A percentile compares a stretch with the other conserved stretches of the same genome.
phyloP scores from a whole-genome alignment of 495 filamentous ascomycete species.

The Tuber melanosporum region DNA sequence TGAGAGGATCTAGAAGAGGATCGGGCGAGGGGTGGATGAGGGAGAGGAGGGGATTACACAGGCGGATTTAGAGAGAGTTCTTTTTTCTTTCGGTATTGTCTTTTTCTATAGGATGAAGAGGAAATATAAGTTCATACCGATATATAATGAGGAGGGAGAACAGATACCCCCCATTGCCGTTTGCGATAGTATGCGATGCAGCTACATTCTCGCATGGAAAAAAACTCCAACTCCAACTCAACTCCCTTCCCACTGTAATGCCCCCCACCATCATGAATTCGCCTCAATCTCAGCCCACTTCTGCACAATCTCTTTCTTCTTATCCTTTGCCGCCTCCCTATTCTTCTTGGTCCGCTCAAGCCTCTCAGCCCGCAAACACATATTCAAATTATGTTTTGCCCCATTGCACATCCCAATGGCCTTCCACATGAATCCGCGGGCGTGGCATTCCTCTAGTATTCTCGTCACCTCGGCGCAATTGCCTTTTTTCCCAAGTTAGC shows the following conservation, averaged over 20 bases:
- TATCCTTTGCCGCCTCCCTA: constrained; percentile 62
- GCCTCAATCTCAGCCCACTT: constrained; percentile 79
- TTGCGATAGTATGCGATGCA: not conserved
- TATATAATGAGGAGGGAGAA: not conserved
- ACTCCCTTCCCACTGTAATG: not conserved
- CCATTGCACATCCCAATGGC: constrained; percentile 82
- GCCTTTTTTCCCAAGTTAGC: constrained; percentile 6
- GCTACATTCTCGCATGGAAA: constrained; percentile 10
- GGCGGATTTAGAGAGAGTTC: not conserved
- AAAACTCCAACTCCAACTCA: not conserved
- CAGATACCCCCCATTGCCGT: not conserved
- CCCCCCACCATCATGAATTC: constrained; percentile 50
- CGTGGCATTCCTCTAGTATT: constrained; percentile 92
- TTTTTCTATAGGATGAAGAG: not conserved
- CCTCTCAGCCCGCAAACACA: constrained; percentile 73
- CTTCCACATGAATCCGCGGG: constrained; percentile 82
- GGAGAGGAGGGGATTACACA: not conserved
- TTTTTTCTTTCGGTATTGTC: no score
- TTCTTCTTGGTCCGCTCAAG: constrained; percentile 68
- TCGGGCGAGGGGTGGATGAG: constrained; percentile 1
- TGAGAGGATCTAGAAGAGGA: constrained; percentile 9
- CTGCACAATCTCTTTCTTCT: constrained; percentile 60
- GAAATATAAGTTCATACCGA: not conserved
- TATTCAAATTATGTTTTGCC: constrained; percentile 70
- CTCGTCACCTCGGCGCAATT: constrained; percentile 90